A percentile compares a stretch with the other conserved stretches of the same genome.
phyloP scores from a whole-genome alignment of 2,329 filamentous ascomycete genomes.

The Macrophomina pseudophaseolina region DNA sequence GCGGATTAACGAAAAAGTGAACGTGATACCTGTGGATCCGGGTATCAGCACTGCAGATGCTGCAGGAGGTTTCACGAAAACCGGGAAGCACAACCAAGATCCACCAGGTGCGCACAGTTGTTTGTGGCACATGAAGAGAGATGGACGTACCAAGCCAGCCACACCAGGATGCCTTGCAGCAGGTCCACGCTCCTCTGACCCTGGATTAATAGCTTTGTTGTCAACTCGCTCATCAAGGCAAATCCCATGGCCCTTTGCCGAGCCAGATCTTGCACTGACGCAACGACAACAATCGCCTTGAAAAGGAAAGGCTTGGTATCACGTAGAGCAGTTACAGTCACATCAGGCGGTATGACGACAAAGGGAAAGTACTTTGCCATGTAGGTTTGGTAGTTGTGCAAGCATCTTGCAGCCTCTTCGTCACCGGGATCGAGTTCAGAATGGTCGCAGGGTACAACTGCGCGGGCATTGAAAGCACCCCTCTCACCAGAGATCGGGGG shows the following conservation, averaged over 20 bases:
- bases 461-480: constrained; percentile 18
- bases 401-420: constrained; percentile 6
- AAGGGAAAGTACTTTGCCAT: constrained; percentile 26
- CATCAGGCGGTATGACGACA: constrained; percentile 18
- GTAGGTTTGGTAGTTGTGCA: constrained; percentile 22
- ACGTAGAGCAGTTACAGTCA: constrained; percentile 13
- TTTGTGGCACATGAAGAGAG: constrained; percentile 3
- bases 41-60: constrained; percentile 20
- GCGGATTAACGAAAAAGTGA: constrained; percentile 46
- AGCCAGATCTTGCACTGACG: constrained; percentile 20
- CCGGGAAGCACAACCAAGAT: constrained; percentile 6
- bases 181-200: constrained; percentile 20
- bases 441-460: constrained; percentile 4
- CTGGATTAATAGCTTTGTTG: not conserved
- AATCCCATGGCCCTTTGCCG: constrained; percentile 14
- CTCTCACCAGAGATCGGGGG: constrained; percentile 13
- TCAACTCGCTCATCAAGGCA: constrained; percentile 17
- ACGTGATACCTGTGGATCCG: constrained; percentile 45
- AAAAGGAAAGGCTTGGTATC: constrained; percentile 25
- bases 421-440: constrained; percentile 15
- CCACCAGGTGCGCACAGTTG: constrained; percentile 3
- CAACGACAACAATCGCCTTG: constrained; percentile 16
- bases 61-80: constrained; percentile 18
- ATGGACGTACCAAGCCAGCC: constrained; percentile 21
- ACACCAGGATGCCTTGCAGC: constrained; percentile 26